Evolutionary conservation across 495 filamentous ascomycete species (phyloP).

Genomic region (Cryomyces antarcticus): DNA sequence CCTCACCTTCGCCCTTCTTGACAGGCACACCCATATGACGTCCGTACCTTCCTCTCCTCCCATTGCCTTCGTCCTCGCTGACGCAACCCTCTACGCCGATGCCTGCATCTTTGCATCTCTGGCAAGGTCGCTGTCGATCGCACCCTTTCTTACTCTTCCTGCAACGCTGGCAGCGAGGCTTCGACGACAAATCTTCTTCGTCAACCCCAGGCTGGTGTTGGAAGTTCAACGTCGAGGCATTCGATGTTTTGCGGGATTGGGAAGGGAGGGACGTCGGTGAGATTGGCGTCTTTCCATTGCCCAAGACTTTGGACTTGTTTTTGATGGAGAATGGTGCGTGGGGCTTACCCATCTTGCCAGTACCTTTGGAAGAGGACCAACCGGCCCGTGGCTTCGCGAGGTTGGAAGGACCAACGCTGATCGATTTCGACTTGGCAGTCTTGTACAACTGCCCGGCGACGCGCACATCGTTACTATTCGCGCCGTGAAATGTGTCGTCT

Average conservation of each 20-base stretch:
- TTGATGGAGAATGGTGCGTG: conserved; percentile 18
- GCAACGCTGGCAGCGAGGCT: conserved; percentile 94
- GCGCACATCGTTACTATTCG: conserved; percentile 24
- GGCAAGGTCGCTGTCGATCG: conserved; percentile 85
- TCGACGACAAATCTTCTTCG: conserved; percentile 76
- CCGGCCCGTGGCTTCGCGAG: background rate
- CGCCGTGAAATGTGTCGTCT: conserved; percentile 31
- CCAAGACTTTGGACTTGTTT: conserved; percentile 29
- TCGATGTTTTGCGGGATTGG: conserved; percentile 59
- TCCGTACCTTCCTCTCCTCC: conserved; percentile 87
- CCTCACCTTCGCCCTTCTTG: conserved; percentile 37
- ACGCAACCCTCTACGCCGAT: conserved; percentile 80
- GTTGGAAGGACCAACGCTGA: too few species aligned
- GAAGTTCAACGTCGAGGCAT: conserved; percentile 44
- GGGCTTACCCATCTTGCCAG: conserved; percentile 1
- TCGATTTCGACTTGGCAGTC: conserved; percentile 4
- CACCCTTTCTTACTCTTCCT: conserved; percentile 99
- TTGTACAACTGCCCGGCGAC: conserved; percentile 16
- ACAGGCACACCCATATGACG: conserved; percentile 91
- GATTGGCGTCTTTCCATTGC: conserved; percentile 31
- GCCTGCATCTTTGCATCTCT: conserved; percentile 86
- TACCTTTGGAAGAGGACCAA: conserved; percentile 8
- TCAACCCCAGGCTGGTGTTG: conserved; percentile 57
- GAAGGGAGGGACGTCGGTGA: conserved; percentile 44
- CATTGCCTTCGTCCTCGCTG: conserved; percentile 92